phyloP scores from a whole-genome alignment of 2,329 filamentous ascomycete species.

The Colletotrichum truncatum region DNA sequence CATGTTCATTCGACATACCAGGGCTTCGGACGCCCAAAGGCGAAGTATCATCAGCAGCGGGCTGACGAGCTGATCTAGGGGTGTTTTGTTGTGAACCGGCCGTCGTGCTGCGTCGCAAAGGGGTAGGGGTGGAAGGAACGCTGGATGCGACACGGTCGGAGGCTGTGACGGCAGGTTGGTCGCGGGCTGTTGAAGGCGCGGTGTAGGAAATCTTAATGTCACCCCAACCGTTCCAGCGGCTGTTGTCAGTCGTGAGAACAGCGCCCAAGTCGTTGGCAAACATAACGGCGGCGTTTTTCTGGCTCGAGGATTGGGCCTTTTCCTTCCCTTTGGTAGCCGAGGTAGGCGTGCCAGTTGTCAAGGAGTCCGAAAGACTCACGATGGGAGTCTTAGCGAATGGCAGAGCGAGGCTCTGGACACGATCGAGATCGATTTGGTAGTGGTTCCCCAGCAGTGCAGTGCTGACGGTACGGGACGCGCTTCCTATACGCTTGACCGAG shows the following conservation, averaged over 20 bases:
- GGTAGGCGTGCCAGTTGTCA: constrained; percentile 60
- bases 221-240: constrained; percentile 80
- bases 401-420: constrained; percentile 82
- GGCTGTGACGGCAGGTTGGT: constrained; percentile 7
- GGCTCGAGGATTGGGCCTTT: constrained; percentile 56
- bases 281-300: constrained; percentile 64
- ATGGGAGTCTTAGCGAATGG: constrained; percentile 81
- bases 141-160: constrained; percentile 45
- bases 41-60: constrained; percentile 47
- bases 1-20: constrained; percentile 45
- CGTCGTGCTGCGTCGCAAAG: constrained; percentile 75
- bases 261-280: constrained; percentile 87
- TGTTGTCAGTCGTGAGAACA: constrained; percentile 70
- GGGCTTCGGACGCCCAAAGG: constrained; percentile 60
- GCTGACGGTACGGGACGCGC: constrained; percentile 72
- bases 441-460: constrained; percentile 83
- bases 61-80: constrained; percentile 46
- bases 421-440: constrained; percentile 82
- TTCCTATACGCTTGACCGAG: constrained; percentile 80
- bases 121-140: constrained; percentile 77
- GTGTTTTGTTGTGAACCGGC: constrained; percentile 53
- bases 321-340: constrained; percentile 80
- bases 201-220: constrained; percentile 80
- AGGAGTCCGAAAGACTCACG: constrained; percentile 58
- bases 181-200: constrained; percentile 32